Base-by-base conservation (phyloP, 2,329 filamentous ascomycete species). In the Thermothelomyces thermophilus region DNA sequence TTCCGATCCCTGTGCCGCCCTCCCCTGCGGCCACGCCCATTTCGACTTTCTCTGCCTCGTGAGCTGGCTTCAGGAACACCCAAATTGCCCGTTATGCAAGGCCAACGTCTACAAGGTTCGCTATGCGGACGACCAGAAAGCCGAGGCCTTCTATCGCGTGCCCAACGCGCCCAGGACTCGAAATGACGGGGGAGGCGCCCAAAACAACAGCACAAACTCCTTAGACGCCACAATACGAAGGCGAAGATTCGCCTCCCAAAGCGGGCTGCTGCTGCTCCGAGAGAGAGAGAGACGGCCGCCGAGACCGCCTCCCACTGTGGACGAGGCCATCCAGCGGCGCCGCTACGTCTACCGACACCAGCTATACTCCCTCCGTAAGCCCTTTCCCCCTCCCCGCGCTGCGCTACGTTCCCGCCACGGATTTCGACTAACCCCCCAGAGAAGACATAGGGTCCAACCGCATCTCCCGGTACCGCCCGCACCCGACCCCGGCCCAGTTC, bases 1-100 rank as follows among this genome's bases (percentile, higher is more conserved):
- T 61, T 80, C 81, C 9, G 87, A 93, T 60, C 70, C 79, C 46
- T 89, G 86, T 55, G 73, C 84, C 44, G 80, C 87, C 7, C 70
- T 77, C 17, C 90, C 90, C 7, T 97, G 90, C 72, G 76, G 79
- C 36, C 90, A 97, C 70, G 70, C 73, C 50, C 81, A 83, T 58
- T 95, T 94, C 64, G 90, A 96, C 71, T 94, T 90, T 63, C 66
- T 88, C 11, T 97, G 90, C 66, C 77, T 95, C 5, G 69, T 84
- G 19, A 90, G 77, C 67, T 96, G 91, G 90, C 72, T 95, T 5
- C 77, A 89, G 58, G 74, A 86, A 56, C 78, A 79, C 9, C 73
- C 83, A 0, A 77, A 73, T 41, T 96, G 90, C 62, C 90, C 91
- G 16, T 73, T 96, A 46, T 97, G 90, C 79, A 83, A 83, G 54